Evolutionary conservation across 164 flowering plant genomes (phyloP), one percentile per base, ranked within the genome.

Genomic region (Tetracentron sinense): DNA sequence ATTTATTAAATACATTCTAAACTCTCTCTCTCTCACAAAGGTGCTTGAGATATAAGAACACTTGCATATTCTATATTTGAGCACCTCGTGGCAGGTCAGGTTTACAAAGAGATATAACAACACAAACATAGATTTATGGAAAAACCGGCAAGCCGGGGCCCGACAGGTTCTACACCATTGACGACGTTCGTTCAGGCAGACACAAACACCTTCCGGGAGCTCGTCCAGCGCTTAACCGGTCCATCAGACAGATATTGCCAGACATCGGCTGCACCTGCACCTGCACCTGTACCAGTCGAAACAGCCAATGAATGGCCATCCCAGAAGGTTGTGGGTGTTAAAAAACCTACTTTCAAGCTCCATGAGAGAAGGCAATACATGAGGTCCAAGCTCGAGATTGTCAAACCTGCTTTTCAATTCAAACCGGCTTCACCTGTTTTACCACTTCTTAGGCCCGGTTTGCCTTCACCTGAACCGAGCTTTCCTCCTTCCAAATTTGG

Each of bases 151-250:
- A 65, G 50, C 60, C 68, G 47, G 25, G 61, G 54, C 28, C 14
- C 66, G 27, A 71, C 54, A 1, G 67, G 52, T 19, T 42, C 66
- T 7, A 66, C 69, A 35, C 81, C 88, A 20, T 52, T 64, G 21
- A 85, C 90, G 0, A 89, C 91, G 21, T 87, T 79, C 42, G 85
- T 89, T 23, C 85, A 79, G 15, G 84, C 85, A 1, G 91, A 89
- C 73, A 65, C 81, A 14, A 68, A 50, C 29, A 78, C 69, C 35
- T 87, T 89, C 61, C 74, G 86, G 11, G 89, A 85, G n/a, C 75
- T 89, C 0, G 96, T 89, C 51, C 96, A 87, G 56, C 83, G 85
- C 12, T 58, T 89, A 51, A 89, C 96, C 27, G 86, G 96, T 29
- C 74, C 83, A 25, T 59, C 87, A 5, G 49, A 58, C 6, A 33